Base-by-base conservation (phyloP, 2,329 filamentous ascomycete genomes). In the Aspergillus sp. region DNA sequence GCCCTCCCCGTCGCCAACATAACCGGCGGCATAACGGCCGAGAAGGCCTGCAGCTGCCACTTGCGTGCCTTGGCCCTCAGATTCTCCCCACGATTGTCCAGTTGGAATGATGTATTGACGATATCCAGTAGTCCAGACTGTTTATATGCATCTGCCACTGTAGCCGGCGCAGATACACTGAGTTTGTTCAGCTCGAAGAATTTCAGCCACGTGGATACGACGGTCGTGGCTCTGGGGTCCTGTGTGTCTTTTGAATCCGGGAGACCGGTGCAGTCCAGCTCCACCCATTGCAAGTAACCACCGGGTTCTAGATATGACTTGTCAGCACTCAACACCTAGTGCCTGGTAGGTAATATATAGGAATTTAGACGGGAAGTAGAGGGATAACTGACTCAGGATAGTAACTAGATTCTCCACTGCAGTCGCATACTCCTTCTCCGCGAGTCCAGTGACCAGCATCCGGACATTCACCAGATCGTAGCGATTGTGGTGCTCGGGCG, bases 401-500 rank as follows among this genome's bases (percentile, higher is more conserved):
- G 31, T 6, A 3, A 47, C 8, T 21, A 54, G 6, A 40, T 54
- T 54, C 15, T 27, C 15, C 15, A 54, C 52, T 1, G 52, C 52
- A 6, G 15, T 24, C 21, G 21, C 12, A n/a, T 47, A 47, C n/a
- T 54, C 23, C 1, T 8, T 12, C 17, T 56, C 27, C 17, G 17
- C 14, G 24, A 52, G 35, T 0, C 33, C 55, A 6, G 50, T 24
- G 19, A 57, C 37, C 12, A 52, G n/a, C 19, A 52, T 31, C 17
- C 55, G 12, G 4, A 57, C 27, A 48, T 57, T 33, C 31, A 57
- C 55, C 3, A 57, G 5, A 15, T 57, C 55, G n/a, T 52, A 57
- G 9, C 37, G 37, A 15, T 23, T 27, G 2, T n/a, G 41, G 21
- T 52, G 37, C 31, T 52, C 35, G 2, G 41, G 6, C 11, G 55